Percentiles rank a stretch among this genome's conserved stretches.
These are phyloP conservation scores for Talaromyces islandicus DNA, from an alignment of 2,329 filamentous ascomycete genomes.

Conservation along the genomic window DNA sequence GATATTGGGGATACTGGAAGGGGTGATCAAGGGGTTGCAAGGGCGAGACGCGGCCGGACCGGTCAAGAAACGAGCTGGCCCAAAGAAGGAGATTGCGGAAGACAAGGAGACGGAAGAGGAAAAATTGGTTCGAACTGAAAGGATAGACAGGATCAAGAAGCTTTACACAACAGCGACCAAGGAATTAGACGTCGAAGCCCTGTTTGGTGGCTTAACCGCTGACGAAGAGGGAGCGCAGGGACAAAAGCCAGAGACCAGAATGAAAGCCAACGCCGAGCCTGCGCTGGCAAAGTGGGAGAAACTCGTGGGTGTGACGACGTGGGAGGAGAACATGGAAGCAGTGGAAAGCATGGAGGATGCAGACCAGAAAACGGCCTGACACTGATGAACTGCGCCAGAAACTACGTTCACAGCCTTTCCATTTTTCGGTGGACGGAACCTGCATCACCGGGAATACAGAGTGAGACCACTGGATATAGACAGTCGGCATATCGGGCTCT, in stretches of 20 bases:
- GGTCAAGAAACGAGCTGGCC: conserved; percentile 19
- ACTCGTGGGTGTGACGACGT: conserved; percentile 24
- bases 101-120: background rate
- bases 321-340: conserved; percentile 34
- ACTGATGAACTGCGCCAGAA: too few species aligned
- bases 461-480: background rate
- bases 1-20: conserved; percentile 71
- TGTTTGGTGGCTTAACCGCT: conserved; percentile 49
- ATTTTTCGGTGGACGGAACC: background rate
- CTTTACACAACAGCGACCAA: conserved; percentile 43
- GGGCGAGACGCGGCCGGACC: conserved; percentile 19
- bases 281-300: conserved; percentile 27
- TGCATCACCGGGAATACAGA: background rate
- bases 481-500: background rate
- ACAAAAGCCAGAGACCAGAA: conserved; percentile 23
- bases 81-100: background rate
- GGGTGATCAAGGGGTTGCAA: conserved; percentile 44
- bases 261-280: conserved; percentile 23
- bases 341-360: conserved; percentile 26
- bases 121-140: conserved; percentile 28
- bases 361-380: conserved; percentile 3
- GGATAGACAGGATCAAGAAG: conserved; percentile 26
- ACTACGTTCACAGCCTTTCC: conserved; percentile 29
- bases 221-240: conserved; percentile 6
- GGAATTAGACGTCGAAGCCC: conserved; percentile 55